phyloP scores from a whole-genome alignment of 2,329 filamentous ascomycete species.

The Epichloe hybrida region DNA sequence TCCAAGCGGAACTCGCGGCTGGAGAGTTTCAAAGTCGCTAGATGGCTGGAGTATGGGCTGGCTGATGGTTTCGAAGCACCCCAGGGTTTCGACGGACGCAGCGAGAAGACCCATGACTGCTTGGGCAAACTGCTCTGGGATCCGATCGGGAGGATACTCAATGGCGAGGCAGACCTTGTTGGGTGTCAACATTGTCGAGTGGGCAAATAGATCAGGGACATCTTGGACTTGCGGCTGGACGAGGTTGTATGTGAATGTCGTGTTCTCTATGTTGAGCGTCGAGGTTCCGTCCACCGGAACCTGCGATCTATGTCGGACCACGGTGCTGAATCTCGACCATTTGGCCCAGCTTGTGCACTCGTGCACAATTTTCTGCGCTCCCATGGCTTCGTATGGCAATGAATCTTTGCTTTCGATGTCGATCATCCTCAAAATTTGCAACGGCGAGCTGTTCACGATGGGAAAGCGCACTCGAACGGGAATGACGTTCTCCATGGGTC shows the following conservation, averaged over 20 bases:
- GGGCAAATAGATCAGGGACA: constrained; percentile 31
- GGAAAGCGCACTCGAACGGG: constrained; percentile 36
- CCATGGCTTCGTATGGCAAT: constrained; percentile 36
- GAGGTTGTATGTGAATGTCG: constrained; percentile 30
- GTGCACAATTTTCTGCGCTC: constrained; percentile 36
- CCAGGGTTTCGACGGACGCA: constrained; percentile 31
- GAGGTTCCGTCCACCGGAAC: constrained; percentile 20
- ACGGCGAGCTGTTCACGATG: constrained; percentile 27
- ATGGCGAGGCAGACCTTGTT: constrained; percentile 29
- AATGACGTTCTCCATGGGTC: constrained; percentile 32
- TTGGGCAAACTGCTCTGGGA: constrained; percentile 28
- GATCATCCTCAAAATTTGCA: constrained; percentile 34
- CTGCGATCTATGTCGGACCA: constrained; percentile 34
- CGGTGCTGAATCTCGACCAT: constrained; percentile 39
- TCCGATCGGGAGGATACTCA: constrained; percentile 31
- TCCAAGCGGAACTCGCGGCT: constrained; percentile 29
- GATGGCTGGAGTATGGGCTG: constrained; percentile 32
- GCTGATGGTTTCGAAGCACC: constrained; percentile 29
- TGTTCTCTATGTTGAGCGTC: constrained; percentile 30
- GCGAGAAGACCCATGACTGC: constrained; percentile 32
- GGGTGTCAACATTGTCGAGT: constrained; percentile 24
- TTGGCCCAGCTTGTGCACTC: constrained; percentile 40
- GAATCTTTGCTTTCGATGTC: constrained; percentile 35
- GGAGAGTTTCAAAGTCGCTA: constrained; percentile 21
- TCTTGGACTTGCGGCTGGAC: constrained; percentile 27